Base-by-base conservation (phyloP, 2,329 filamentous ascomycete species). In the Claviceps africana region DNA sequence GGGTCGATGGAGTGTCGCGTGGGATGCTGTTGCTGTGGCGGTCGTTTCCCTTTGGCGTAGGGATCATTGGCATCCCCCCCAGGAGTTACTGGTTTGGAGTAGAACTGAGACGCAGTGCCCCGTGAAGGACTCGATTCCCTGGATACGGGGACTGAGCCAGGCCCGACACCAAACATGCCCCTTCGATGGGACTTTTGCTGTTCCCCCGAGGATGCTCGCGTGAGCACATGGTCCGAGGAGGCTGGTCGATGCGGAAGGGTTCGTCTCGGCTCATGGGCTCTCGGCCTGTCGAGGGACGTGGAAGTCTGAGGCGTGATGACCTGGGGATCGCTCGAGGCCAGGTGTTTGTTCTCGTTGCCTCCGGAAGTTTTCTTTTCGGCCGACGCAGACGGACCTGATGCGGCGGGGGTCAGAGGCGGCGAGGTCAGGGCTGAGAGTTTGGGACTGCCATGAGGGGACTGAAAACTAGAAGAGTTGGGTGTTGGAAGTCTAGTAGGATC, bases 341-440 rank as follows among this genome's bases (percentile, higher is more conserved):
- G 67, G 47, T 71, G 68, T 42, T 65, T 66, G 43, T 65, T 61
- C 30, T 64, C 69, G 54, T 63, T 65, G 55, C 62, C 66, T 59
- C 58, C 61, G 61, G 60, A 51, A 11, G 50, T 33, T 48, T 56
- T 58, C 55, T 62, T 67, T 46, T 63, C 62, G 19, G 61, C 58
- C 3, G 59, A 56, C 39, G 57, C 63, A 45, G 59, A 64, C 64
- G 68, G 68, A 21, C 70, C 70, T 44, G 88, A 91, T 50, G 83
- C 89, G 51, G 88, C 83, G 19, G 91, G 91, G 13, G 90, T 96
- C 50, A 97, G 76, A 43, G 89, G 89, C 58, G 91, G 91, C 11
- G 90, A 95, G 59, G 91, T 86, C 70, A 94, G 79, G 53, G 85
- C 79, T 54, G 83, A 81, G 45, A 78, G 72, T 55, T 78, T 77